These are phyloP conservation scores for Boletellus deceptivus DNA, from an alignment of 1,284 basidiomycete species.

Conservation along the genomic window DNA sequence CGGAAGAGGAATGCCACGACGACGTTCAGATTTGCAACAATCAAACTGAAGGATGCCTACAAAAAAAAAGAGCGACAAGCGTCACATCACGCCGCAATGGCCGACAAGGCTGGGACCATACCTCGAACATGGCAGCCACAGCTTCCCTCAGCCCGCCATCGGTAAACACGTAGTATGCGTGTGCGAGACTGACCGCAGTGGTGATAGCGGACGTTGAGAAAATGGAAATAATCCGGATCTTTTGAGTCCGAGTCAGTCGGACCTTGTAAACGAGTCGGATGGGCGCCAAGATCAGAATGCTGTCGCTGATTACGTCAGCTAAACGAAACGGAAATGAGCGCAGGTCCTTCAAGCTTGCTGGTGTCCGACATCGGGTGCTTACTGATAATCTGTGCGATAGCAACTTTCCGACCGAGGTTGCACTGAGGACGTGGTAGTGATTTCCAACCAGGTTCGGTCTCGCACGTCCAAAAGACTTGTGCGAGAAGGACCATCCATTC, in stretches of 20 bases:
- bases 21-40: not conserved
- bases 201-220: slow-evolving; percentile 3
- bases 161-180: not conserved
- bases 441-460: not conserved
- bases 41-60: not conserved
- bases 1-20: slow-evolving; percentile 3
- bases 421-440: not conserved
- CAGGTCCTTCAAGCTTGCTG: not conserved
- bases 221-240: slow-evolving; percentile 2
- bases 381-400: slow-evolving; percentile 1
- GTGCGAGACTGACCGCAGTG: not conserved
- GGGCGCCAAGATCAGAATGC: not conserved
- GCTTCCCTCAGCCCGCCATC: not conserved
- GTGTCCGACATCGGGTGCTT: not conserved
- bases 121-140: not conserved
- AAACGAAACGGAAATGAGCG: not conserved
- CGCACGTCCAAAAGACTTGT: slow-evolving; percentile 1
- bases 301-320: slow-evolving; percentile 3
- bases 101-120: not conserved
- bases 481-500: not conserved
- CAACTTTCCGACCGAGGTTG: not conserved
- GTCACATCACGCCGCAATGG: not conserved
- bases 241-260: not conserved
- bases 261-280: not conserved
- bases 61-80: not conserved